Evolutionary conservation across 129 eudicot genomes (phyloP), one percentile per base, ranked within the genome.

Genomic region (Flaveria trinervia): DNA sequence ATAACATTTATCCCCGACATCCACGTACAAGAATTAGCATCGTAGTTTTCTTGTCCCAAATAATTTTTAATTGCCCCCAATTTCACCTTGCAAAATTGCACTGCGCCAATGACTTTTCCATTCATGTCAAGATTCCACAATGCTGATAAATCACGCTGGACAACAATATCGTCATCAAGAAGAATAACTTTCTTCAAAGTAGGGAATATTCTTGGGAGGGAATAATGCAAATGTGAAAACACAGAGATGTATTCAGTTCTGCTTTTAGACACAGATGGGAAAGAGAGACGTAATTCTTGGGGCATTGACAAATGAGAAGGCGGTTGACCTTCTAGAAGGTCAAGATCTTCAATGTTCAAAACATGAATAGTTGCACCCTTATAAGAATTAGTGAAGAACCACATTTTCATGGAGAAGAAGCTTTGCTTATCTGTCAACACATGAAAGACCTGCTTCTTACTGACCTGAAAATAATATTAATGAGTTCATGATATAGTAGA

Each of bases 341-440:
- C 81, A 65, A 84, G 76, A 71, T 91, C 99, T 80, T 95, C 96
- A 64, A 95, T 79, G 65, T 95, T 89, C 59, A 91, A 84, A n/a
- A 95, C 96, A 82, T 86, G 92, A 71, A 95, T 92, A 9, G 84
- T 76, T 20, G 97, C 96, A 55, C 88, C 92, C 73, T 84, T 85
- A 84, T 85, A 95, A 30, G 81, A 83, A 59, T 86, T 91, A 54
- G 82, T 86, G 46, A 60, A 84, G 85, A 91, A 95, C 99, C 99
- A 95, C 65, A 89, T 65, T 73, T 89, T 91, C 96, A 91, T 95
- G 77, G 99, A 86, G 83, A 87, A 95, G 83, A 82, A 95, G 74
- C 89, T 95, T 36, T 91, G 88, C 76, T 72, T 82, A 81, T 95
- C 96, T 5, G 99, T 95, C 78, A 95, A 80, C 64, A 95, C 88